These are phyloP conservation scores for Psilocybe cubensis DNA, from an alignment of 768 basidiomycete species.

Conservation along the genomic window DNA sequence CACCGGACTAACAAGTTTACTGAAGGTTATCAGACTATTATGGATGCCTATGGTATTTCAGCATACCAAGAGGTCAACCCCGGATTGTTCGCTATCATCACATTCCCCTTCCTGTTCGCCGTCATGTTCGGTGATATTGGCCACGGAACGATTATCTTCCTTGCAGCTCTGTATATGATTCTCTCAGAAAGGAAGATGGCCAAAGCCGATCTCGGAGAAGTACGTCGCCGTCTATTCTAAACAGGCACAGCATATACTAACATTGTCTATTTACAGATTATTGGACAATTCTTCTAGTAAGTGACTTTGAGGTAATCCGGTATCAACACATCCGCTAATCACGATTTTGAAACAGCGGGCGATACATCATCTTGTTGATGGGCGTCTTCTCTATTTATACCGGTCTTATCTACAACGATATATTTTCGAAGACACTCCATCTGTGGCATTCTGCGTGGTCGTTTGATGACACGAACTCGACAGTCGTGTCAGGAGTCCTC, in stretches of 20 bases:
- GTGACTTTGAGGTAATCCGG: conserved; percentile 28
- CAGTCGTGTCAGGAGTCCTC: conserved; percentile 46
- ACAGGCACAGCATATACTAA: neutral
- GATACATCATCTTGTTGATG: conserved; percentile 99
- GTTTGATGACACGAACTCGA: conserved; percentile 58
- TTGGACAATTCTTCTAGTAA: conserved; percentile 91
- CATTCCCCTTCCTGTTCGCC: conserved; percentile 98
- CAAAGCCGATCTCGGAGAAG: conserved; percentile 76
- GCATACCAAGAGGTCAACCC: conserved; percentile 97
- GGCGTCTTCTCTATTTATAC: conserved; percentile 97
- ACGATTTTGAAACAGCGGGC: conserved; percentile 63
- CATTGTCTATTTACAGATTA: conserved; percentile 52
- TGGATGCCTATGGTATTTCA: conserved; percentile 96
- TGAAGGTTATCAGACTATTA: conserved; percentile 95
- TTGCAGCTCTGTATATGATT: conserved; percentile 85
- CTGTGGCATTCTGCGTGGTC: conserved; percentile 90
- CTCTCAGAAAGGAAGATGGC: conserved; percentile 79
- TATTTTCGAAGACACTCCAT: conserved; percentile 92
- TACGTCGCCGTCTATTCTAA: conserved; percentile 29
- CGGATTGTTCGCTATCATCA: conserved; percentile 87
- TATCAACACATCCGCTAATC: conserved; percentile 16
- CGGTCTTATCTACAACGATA: conserved; percentile 97
- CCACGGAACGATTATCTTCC: conserved; percentile 84
- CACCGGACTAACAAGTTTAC: conserved; percentile 95
- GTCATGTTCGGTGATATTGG: conserved; percentile 99